These are phyloP conservation scores for Polyplosphaeria fusca DNA, from an alignment of 495 filamentous ascomycete genomes.

Conservation along the genomic window DNA sequence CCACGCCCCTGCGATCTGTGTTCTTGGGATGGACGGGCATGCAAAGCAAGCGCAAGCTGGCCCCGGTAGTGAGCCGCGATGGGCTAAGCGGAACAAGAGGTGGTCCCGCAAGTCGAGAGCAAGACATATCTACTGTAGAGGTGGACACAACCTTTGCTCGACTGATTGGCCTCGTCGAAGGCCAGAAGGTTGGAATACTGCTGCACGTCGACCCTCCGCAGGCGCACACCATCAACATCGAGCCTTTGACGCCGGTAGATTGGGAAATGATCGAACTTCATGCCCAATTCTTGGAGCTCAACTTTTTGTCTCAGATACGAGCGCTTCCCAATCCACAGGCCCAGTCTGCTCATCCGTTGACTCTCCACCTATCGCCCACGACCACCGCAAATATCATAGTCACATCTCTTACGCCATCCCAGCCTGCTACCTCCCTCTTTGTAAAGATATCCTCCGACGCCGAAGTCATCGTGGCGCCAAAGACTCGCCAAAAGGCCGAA, in stretches of 20 bases:
- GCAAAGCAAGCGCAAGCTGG: slow-evolving; percentile 79
- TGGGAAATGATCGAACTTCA: slow-evolving; percentile 98
- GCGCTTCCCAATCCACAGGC: slow-evolving; percentile 77
- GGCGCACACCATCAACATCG: slow-evolving; percentile 90
- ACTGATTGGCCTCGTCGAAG: slow-evolving; percentile 74
- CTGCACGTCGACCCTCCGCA: slow-evolving; percentile 87
- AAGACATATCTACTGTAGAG: slow-evolving; percentile 74
- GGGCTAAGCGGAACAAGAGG: slow-evolving; percentile 59
- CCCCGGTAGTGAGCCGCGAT: slow-evolving; percentile 67
- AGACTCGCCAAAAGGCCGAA: slow-evolving; percentile 61
- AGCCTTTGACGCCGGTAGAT: slow-evolving; percentile 88
- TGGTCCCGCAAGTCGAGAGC: slow-evolving; percentile 55
- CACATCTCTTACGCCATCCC: slow-evolving; percentile 71
- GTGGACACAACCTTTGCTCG: slow-evolving; percentile 86
- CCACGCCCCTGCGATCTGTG: slow-evolving; percentile 60
- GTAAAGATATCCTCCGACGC: slow-evolving; percentile 91
- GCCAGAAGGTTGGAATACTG: slow-evolving; percentile 69
- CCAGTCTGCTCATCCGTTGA: slow-evolving; percentile 69
- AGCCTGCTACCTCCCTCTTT: slow-evolving; percentile 66
- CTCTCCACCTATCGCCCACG: slow-evolving; percentile 89
- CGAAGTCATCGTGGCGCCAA: slow-evolving; percentile 94
- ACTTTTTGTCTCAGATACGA: slow-evolving; percentile 88
- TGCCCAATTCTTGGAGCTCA: slow-evolving; percentile 89
- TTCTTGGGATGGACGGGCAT: slow-evolving; percentile 96
- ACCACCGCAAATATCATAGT: slow-evolving; percentile 90